Conservation (phyloP, 768 basidiomycete species). For the Xerocomus potaroensis region DNA sequence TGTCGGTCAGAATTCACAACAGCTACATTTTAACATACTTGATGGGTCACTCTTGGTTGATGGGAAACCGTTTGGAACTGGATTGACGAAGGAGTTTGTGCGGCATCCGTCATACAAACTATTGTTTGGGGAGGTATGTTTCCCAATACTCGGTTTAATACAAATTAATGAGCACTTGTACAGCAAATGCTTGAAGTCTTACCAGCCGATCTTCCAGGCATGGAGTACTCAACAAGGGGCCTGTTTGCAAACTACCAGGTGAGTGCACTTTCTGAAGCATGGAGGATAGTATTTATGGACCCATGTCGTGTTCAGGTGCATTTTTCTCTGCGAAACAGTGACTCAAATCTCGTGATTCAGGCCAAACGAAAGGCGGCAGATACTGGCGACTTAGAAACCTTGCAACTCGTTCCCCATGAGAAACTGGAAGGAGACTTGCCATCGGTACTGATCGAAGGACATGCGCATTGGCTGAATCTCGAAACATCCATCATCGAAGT, state of each 20-base stretch:
- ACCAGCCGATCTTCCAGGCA: constrained; percentile 19
- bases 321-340: constrained; percentile 8
- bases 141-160: not conserved
- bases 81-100: constrained; percentile 11
- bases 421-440: constrained; percentile 26
- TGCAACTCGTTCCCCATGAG: constrained; percentile 22
- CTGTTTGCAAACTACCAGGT: constrained; percentile 19
- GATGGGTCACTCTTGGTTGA: constrained; percentile 23
- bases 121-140: constrained; percentile 24
- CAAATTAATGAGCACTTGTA: not conserved
- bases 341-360: constrained; percentile 9
- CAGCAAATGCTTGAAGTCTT: constrained; percentile 14
- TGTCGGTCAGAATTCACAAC: constrained; percentile 17
- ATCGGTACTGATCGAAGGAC: constrained; percentile 12
- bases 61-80: constrained; percentile 17
- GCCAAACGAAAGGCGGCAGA: constrained; percentile 1
- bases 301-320: no score
- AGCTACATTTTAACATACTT: constrained; percentile 39
- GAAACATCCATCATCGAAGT: constrained; percentile 22
- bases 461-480: constrained; percentile 31
- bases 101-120: constrained; percentile 14
- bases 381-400: not conserved
- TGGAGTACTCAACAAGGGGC: constrained; percentile 22
- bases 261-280: no score
- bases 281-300: no score